Evolutionary conservation across 768 basidiomycete species (phyloP), one percentile per base, ranked within the genome.

Genomic region (Collybiopsis luxurians): DNA sequence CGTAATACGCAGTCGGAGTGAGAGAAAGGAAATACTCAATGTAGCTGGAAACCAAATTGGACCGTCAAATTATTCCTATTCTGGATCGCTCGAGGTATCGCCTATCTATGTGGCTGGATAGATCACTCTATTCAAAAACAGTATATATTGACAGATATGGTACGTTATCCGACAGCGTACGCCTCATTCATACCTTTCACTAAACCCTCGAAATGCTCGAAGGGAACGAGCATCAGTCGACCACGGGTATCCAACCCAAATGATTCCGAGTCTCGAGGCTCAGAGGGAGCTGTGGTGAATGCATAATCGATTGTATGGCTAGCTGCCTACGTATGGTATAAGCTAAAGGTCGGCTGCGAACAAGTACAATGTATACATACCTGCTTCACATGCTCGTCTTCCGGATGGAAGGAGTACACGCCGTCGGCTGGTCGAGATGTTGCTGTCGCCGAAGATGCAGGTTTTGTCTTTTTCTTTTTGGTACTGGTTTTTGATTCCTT

Each of bases 401-500:
- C 95, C 0, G 89, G 86, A 65, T 97, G 94, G 73, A 91, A 96
- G 2, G 84, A 73, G 64, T 86, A 89, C 4, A 84, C 73, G 0
- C 85, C 82, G 53, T 84, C 83, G 2, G 64, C 63, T 12, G 77
- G 73, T 6, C 69, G 64, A 45, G 49, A 64, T 5, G 62, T 58
- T 11, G 49, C 34, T 43, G 60, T 27, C 53, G 61, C 66, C 28
- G 60, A 56, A 55, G 63, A 24, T 61, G 62, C 57, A 15, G 60
- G 40, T 45, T 65, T 61, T 36, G 66, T 53, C 39, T 69, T 71
- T 62, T 75, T 64, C 10, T 71, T 73, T 54, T 81, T 80, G 49
- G 57, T 68, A 54, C 58, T 78, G 76, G 5, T 67, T 55, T 45
- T 64, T 57, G 58, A 59, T 63, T 70, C 65, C 77, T 83, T 59